phyloP scores from a whole-genome alignment of 805 yeast genomes.

The Candida pseudoglaebosa region DNA sequence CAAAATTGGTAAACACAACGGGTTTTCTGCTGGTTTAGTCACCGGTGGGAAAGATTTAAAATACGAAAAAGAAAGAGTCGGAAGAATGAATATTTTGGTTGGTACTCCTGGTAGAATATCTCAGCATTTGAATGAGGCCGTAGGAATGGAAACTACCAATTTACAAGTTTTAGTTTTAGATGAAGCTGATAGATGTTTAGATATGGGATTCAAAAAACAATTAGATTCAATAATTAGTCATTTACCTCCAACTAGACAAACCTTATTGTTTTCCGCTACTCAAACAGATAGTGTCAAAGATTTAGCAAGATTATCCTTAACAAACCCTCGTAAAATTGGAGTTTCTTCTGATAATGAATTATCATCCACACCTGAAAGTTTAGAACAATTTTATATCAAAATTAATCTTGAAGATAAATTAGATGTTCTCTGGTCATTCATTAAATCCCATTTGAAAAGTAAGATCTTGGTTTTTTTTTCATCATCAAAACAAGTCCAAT shows the following conservation, averaged over 20 bases:
- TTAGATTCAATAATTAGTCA: constrained; percentile 76
- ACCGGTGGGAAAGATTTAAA: constrained; percentile 91
- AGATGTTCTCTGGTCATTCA: constrained; percentile 80
- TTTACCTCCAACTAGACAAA: constrained; percentile 78
- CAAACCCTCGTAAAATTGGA: constrained; percentile 51
- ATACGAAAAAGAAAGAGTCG: constrained; percentile 75
- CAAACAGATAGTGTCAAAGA: constrained; percentile 80
- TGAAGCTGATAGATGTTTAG: constrained; percentile 90
- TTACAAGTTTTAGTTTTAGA: constrained; percentile 78
- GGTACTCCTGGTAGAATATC: constrained; percentile 91
- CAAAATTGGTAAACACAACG: constrained; percentile 71
- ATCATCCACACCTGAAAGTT: constrained; percentile 73
- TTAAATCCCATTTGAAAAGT: constrained; percentile 74
- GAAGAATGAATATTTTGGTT: constrained; percentile 73
- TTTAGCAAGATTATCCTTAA: constrained; percentile 72
- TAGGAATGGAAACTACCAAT: constrained; percentile 70
- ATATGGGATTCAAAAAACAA: constrained; percentile 87
- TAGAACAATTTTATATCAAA: constrained; percentile 79
- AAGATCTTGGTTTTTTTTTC: constrained; percentile 82
- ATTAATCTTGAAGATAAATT: constrained; percentile 76
- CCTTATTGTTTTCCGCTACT: constrained; percentile 83
- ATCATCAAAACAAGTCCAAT: constrained; percentile 88
- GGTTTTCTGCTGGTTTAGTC: constrained; percentile 84
- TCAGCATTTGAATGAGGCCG: constrained; percentile 88
- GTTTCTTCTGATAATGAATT: constrained; percentile 43